Base-by-base conservation (phyloP, 2,329 filamentous ascomycete species). In the Neofusicoccum sp. region DNA sequence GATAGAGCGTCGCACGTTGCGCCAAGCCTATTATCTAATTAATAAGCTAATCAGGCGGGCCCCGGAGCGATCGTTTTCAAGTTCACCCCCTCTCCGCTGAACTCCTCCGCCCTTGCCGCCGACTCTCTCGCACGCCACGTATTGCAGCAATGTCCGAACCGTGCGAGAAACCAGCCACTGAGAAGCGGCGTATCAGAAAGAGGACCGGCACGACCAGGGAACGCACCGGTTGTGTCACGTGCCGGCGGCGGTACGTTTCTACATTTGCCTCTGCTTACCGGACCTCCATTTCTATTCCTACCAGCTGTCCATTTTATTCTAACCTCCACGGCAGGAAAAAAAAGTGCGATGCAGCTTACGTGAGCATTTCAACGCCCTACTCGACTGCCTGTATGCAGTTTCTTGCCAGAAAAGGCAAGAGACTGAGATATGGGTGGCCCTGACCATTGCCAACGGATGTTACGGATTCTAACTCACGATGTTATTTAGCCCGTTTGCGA, bases 141-240 rank as follows among this genome's bases (percentile, higher is more conserved):
- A 22, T 22, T 22, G 22, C 22, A 22, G 22, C 22, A 22, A 22
- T 22, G 22, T 22, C 22, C 22, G 22, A 22, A 22, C 22, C 22
- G 22, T 22, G 22, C 22, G 22, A 22, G 22, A 22, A 22, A 22
- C 22, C 22, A 22, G 22, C 22, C 22, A 22, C 22, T 22, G 22
- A 22, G 22, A 63, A 63, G 29, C 45, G 61, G 6, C 61, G 61
- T 29, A 44, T 63, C 12, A 41, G 54, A 31, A 63, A 63, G 61
- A 50, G 61, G 44, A 63, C 61, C 6, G 61, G 61, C 14, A 63
- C 61, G 7, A 63, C 61, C 36, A 43, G 61, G 49, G 61, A 63
- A 37, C 45, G 61, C 31, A 63, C 61, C 28, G 61, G 61, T n/a
- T 63, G 61, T 31, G 61, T 63, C 12, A 63, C 61, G 11, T 63